Evolutionary conservation across 768 basidiomycete genomes (phyloP).

Genomic region (Boletellus emodensis): DNA sequence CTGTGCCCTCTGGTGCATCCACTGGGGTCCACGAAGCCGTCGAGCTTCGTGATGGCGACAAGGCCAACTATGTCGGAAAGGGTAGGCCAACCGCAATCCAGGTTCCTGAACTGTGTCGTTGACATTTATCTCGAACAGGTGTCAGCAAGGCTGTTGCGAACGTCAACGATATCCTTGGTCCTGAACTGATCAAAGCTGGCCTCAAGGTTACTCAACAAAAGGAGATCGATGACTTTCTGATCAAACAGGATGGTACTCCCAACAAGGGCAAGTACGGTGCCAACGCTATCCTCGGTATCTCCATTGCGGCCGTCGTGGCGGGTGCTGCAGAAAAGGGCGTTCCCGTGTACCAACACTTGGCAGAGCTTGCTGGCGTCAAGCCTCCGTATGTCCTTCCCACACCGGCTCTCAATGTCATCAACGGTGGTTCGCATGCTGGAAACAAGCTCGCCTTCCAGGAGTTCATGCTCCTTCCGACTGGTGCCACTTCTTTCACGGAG

Average conservation of each 20-base stretch:
- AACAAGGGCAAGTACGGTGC: slow-evolving; percentile 99
- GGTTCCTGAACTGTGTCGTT: not conserved
- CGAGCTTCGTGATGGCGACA: slow-evolving; percentile 97
- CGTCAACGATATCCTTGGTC: slow-evolving; percentile 89
- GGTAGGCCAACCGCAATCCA: slow-evolving; percentile 44
- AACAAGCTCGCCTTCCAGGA: slow-evolving; percentile 99
- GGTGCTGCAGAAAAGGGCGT: slow-evolving; percentile 93
- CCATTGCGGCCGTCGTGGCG: slow-evolving; percentile 91
- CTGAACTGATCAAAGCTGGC: slow-evolving; percentile 79
- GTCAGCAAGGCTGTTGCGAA: slow-evolving; percentile 92
- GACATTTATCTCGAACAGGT: slow-evolving; percentile 44
- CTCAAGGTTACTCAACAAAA: slow-evolving; percentile 87
- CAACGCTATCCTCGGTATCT: slow-evolving; percentile 98
- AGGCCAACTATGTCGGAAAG: slow-evolving; percentile 90
- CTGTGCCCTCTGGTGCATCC: slow-evolving; percentile 97
- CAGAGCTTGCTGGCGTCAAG: slow-evolving; percentile 92
- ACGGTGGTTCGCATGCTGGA: slow-evolving; percentile 98
- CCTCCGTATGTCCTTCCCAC: slow-evolving; percentile 87
- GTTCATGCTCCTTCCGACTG: slow-evolving; percentile 98
- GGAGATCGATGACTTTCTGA: slow-evolving; percentile 95
- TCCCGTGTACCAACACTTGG: slow-evolving; percentile 95
- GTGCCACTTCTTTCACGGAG: slow-evolving; percentile 87
- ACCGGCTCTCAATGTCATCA: slow-evolving; percentile 99
- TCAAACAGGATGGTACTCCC: slow-evolving; percentile 94
- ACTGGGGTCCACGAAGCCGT: slow-evolving; percentile 98